phyloP scores from a whole-genome alignment of 1,284 basidiomycete genomes.

The Ceratobasidium sp. region DNA sequence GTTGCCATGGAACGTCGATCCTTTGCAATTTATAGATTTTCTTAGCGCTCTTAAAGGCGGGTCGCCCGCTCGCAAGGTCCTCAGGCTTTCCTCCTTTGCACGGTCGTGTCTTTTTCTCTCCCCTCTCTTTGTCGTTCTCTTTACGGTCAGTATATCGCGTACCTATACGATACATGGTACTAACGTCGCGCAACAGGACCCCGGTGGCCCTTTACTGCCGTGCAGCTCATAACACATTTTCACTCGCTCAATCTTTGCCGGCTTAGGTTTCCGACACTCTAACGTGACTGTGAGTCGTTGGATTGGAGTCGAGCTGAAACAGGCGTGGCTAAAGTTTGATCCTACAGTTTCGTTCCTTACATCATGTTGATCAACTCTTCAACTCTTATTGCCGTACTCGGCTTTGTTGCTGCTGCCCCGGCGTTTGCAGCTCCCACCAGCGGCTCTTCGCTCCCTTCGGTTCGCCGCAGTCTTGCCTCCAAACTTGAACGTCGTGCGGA shows the following conservation, averaged over 20 bases:
- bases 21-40: slow-evolving; percentile 24
- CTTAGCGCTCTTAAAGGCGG: slow-evolving; percentile 7
- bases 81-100: slow-evolving; percentile 35
- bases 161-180: neutral
- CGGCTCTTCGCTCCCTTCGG: slow-evolving; percentile 6
- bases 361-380: slow-evolving; percentile 32
- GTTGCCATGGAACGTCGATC: slow-evolving; percentile 29
- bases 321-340: neutral
- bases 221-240: slow-evolving; percentile 31
- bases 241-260: slow-evolving; percentile 23
- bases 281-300: slow-evolving; percentile 17
- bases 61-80: neutral
- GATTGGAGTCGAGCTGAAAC: neutral
- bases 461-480: slow-evolving; percentile 31
- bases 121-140: slow-evolving; percentile 27
- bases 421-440: neutral
- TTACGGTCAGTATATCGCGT: slow-evolving; percentile 9
- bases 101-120: slow-evolving; percentile 20
- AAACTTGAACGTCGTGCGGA: slow-evolving; percentile 34
- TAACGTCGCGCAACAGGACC: slow-evolving; percentile 18
- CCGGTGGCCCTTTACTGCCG: slow-evolving; percentile 41
- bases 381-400: slow-evolving; percentile 20
- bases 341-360: slow-evolving; percentile 8
- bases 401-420: slow-evolving; percentile 24
- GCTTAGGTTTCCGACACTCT: slow-evolving; percentile 7